A percentile compares a stretch with the other conserved stretches of the same genome.
Evolutionary conservation across 1,284 basidiomycete species (phyloP).

Genomic region (Somion occarium): DNA sequence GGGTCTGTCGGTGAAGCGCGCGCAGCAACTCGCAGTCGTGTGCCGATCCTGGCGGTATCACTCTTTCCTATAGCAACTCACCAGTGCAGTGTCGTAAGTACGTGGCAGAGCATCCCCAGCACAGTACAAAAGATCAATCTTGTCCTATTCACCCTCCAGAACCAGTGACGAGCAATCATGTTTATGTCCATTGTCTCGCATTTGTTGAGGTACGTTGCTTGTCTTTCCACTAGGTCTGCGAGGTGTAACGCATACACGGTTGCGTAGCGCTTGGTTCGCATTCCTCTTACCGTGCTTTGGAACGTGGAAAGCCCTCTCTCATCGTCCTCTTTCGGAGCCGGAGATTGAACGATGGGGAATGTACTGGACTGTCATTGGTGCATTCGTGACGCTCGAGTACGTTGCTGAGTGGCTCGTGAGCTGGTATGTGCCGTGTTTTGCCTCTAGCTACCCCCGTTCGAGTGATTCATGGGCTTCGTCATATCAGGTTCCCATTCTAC

Average conservation of each 20-base stretch:
- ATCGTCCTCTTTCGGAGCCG: conserved; percentile 50
- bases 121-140: not conserved
- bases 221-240: not conserved
- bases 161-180: not conserved
- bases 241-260: too few species aligned
- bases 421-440: conserved; percentile 48
- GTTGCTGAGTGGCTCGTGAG: conserved; percentile 63
- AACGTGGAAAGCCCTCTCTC: conserved; percentile 64
- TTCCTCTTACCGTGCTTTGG: conserved; percentile 58
- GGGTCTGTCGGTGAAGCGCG: too few species aligned
- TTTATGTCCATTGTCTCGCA: conserved; percentile 45
- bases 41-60: not conserved
- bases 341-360: conserved; percentile 54
- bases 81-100: not conserved
- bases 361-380: conserved; percentile 63
- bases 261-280: conserved; percentile 64
- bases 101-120: not conserved
- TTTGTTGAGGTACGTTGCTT: conserved; percentile 26
- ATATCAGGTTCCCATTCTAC: conserved; percentile 75
- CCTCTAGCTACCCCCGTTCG: too few species aligned
- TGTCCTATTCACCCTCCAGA: not conserved
- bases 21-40: not conserved
- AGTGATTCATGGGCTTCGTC: too few species aligned
- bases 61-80: not conserved
- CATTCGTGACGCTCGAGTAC: conserved; percentile 66